A percentile compares a stretch with the other conserved stretches of the same genome.
phyloP scores from a whole-genome alignment of 306 rosid species.

The Inga laurina region DNA sequence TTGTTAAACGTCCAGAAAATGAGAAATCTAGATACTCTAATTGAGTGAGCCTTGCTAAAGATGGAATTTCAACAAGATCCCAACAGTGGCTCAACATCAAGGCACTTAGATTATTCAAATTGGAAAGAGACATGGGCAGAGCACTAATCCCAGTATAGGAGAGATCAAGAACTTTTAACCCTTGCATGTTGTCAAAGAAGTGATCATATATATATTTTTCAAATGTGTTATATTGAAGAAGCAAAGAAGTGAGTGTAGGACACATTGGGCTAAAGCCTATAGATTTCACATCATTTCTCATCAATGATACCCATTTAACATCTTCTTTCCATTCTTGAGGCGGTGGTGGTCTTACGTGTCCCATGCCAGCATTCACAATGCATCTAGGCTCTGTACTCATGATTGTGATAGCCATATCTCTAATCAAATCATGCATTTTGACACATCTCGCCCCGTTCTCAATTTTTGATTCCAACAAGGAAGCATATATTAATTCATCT shows the following conservation, averaged over 20 bases:
- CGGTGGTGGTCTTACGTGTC: not conserved
- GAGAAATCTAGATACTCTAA: not conserved
- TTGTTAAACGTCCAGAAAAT: not conserved
- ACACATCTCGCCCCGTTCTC: conserved; percentile 2
- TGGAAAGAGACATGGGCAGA: conserved; percentile 1
- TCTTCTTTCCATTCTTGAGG: conserved; percentile 12
- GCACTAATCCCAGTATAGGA: not conserved
- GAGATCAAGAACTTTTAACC: conserved; percentile 23
- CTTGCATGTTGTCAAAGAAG: not conserved
- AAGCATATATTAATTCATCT: conserved; percentile 21
- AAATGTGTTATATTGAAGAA: conserved; percentile 19
- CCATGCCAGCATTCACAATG: conserved; percentile 23
- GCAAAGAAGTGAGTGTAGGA: conserved; percentile 5
- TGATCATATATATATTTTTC: not conserved
- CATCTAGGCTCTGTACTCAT: conserved; percentile 9
- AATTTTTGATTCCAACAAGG: conserved; percentile 3
- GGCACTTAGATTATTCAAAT: not conserved
- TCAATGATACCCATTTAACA: conserved; percentile 30
- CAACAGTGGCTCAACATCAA: not conserved
- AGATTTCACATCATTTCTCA: conserved; percentile 17
- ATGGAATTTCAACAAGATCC: not conserved
- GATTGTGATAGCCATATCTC: conserved; percentile 30
- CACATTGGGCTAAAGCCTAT: not conserved
- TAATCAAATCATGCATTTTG: conserved; percentile 29
- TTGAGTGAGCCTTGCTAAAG: not conserved